These are phyloP conservation scores for Teunomyces pallodes DNA, from an alignment of 805 yeast genomes.

Conservation along the genomic window DNA sequence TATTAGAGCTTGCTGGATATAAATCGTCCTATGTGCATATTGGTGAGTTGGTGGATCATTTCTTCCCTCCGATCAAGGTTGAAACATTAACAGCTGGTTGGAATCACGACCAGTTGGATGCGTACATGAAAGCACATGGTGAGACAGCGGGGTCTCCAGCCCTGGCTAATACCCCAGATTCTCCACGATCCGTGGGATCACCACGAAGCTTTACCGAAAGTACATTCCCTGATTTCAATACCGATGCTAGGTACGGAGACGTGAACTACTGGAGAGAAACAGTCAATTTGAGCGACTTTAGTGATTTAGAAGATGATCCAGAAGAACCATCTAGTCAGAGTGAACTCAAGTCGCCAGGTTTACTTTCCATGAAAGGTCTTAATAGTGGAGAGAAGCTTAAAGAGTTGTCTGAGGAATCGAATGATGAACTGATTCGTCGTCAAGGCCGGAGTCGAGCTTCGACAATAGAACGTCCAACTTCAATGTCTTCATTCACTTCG, in stretches of 20 bases:
- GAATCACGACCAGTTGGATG: slow-evolving; percentile 35
- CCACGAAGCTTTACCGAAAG: slow-evolving; percentile 18
- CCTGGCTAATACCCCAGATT: background rate
- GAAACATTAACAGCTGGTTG: slow-evolving; percentile 30
- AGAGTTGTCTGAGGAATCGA: background rate
- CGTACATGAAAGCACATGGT: slow-evolving; percentile 26
- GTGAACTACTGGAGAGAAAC: slow-evolving; percentile 93
- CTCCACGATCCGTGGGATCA: slow-evolving; percentile 8
- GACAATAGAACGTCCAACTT: slow-evolving; percentile 27
- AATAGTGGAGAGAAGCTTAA: background rate
- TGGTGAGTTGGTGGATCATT: slow-evolving; percentile 93
- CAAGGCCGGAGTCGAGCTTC: slow-evolving; percentile 7
- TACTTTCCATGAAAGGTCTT: slow-evolving; percentile 9
- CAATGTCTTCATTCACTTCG: slow-evolving; percentile 36
- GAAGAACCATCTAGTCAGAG: background rate
- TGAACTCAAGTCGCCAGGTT: slow-evolving; percentile 12
- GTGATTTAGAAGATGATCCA: slow-evolving; percentile 23
- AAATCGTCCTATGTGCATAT: slow-evolving; percentile 84
- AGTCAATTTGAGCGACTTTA: slow-evolving; percentile 57
- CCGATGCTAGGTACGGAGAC: slow-evolving; percentile 72
- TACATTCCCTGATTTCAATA: slow-evolving; percentile 21
- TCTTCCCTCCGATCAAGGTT: slow-evolving; percentile 75
- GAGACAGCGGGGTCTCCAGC: slow-evolving; percentile 3
- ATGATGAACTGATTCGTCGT: background rate
- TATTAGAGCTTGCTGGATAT: slow-evolving; percentile 90